Evolutionary conservation across 1,284 basidiomycete species (phyloP).

Genomic region (Tilletia indica): DNA sequence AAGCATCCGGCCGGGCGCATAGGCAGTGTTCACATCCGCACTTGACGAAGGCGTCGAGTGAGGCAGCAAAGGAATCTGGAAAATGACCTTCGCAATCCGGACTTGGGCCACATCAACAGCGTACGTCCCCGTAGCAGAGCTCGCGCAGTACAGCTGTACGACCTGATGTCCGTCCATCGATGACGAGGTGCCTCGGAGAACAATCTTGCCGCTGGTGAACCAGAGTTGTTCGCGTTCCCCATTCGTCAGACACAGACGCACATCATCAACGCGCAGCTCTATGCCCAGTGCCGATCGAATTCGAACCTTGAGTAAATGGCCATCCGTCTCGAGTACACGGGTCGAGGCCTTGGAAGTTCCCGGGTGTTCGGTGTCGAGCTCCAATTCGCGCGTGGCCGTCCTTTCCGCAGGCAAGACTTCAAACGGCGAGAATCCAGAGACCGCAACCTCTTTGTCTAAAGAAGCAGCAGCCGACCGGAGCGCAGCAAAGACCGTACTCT

Average conservation of each 20-base stretch:
- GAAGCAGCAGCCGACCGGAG: conserved; percentile 28
- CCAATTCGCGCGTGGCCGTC: neutral
- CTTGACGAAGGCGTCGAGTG: neutral
- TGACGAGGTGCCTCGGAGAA: conserved; percentile 21
- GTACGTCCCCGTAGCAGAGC: conserved; percentile 38
- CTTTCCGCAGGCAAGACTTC: conserved; percentile 19
- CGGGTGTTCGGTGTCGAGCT: too few relatives aligned
- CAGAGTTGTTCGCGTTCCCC: conserved; percentile 35
- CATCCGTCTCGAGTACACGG: conserved; percentile 24
- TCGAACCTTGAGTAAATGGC: conserved; percentile 30
- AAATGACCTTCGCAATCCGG: conserved; percentile 36
- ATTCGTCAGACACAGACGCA: conserved; percentile 40
- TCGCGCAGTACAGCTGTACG: conserved; percentile 36
- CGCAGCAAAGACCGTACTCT: conserved; percentile 26
- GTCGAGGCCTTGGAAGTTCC: neutral
- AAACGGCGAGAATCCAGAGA: conserved; percentile 34
- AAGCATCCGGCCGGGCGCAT: neutral
- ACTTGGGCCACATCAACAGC: conserved; percentile 50
- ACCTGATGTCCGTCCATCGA: neutral
- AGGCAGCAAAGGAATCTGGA: conserved; percentile 25
- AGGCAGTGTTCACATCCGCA: conserved; percentile 3
- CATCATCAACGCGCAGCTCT: conserved; percentile 40
- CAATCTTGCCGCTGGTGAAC: conserved; percentile 34
- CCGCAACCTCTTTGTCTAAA: conserved; percentile 37
- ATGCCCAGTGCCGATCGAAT: conserved; percentile 30